Percentiles rank a stretch among this genome's conserved stretches.
phyloP scores from a whole-genome alignment of 2,329 filamentous ascomycete genomes.

The Mycosphaerella sp. region DNA sequence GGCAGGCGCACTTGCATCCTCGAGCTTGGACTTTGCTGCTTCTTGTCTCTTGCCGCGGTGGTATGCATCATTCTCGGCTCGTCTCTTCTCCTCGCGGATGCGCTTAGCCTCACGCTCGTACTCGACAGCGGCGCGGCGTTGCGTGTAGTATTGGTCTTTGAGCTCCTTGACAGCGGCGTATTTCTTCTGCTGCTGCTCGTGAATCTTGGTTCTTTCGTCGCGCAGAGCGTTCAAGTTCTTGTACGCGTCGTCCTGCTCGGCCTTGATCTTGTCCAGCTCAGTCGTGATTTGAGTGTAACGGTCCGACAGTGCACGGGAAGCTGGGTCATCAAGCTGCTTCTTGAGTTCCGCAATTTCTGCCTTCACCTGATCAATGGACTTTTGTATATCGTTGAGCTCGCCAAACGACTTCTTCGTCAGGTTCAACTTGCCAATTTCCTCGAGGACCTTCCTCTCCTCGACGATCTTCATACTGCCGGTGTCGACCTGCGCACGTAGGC shows the following conservation, averaged over 20 bases:
- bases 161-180: constrained; percentile 73
- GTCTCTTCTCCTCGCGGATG: constrained; percentile 67
- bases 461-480: constrained; percentile 89
- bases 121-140: constrained; percentile 72
- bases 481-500: constrained; percentile 79
- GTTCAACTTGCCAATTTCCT: constrained; percentile 73
- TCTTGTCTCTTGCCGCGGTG: constrained; percentile 68
- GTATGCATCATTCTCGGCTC: constrained; percentile 70
- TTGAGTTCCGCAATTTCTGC: constrained; percentile 81
- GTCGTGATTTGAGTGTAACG: constrained; percentile 78
- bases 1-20: constrained; percentile 76
- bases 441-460: constrained; percentile 90
- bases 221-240: constrained; percentile 78
- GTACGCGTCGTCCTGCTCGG: constrained; percentile 83
- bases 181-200: constrained; percentile 80
- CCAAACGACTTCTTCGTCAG: constrained; percentile 90
- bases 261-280: constrained; percentile 85
- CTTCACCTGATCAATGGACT: constrained; percentile 81
- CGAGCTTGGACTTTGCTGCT: constrained; percentile 67
- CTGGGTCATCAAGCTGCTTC: constrained; percentile 84
- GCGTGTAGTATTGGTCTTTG: constrained; percentile 81
- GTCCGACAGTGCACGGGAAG: constrained; percentile 79
- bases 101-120: constrained; percentile 80
- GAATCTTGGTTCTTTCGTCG: constrained; percentile 77
- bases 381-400: constrained; percentile 71